Evolutionary conservation across 768 basidiomycete species (phyloP).

Genomic region (Lactifluus subvellereus): DNA sequence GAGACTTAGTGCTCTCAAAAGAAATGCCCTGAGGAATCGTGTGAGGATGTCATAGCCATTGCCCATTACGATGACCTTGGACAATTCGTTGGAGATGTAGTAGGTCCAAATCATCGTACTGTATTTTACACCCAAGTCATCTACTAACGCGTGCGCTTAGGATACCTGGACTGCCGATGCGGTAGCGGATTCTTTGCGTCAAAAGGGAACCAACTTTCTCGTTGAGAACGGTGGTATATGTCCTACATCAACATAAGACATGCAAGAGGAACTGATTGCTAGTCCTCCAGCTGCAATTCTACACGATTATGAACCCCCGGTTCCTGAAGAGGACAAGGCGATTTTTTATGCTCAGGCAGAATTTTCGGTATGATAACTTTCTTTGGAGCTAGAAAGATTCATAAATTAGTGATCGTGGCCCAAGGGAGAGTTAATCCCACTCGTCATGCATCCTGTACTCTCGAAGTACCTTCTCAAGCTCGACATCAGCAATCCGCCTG

Average conservation of each 20-base stretch:
- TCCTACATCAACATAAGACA: not conserved
- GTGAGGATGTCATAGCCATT: not conserved
- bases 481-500: not conserved
- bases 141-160: not conserved
- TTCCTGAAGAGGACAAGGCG: not conserved
- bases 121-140: not conserved
- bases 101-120: not conserved
- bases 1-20: not conserved
- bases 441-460: not conserved
- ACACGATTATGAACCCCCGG: not conserved
- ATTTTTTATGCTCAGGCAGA: not conserved
- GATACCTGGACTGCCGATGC: not conserved
- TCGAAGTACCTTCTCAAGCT: too few species aligned
- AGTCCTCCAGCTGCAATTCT: slow-evolving; percentile 2
- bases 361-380: not conserved
- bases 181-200: not conserved
- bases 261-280: not conserved
- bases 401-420: not conserved
- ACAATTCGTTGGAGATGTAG: not conserved
- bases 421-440: slow-evolving; percentile 2
- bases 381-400: not conserved
- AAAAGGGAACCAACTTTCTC: not conserved
- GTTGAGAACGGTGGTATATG: not conserved
- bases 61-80: not conserved
- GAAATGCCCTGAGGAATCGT: not conserved